Percentiles rank a stretch among this genome's conserved stretches.
Evolutionary conservation across 345 rosid genomes (phyloP).

Genomic region (Corymbia maculata): DNA sequence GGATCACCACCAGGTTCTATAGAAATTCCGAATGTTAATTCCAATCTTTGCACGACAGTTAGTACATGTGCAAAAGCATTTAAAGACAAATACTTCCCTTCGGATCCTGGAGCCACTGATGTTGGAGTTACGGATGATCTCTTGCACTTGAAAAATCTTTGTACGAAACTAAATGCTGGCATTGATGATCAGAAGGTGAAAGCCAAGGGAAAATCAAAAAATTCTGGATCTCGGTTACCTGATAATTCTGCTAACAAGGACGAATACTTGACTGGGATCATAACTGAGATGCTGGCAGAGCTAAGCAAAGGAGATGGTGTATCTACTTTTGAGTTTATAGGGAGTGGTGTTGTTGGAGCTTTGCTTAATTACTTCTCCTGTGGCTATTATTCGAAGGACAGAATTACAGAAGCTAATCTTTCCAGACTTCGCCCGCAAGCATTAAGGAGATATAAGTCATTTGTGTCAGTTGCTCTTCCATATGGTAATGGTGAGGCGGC

Average conservation of each 20-base stretch:
- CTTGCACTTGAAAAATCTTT: slow-evolving; percentile 71
- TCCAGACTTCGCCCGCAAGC: slow-evolving; percentile 84
- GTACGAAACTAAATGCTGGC: slow-evolving; percentile 63
- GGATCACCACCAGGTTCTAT: slow-evolving; percentile 61
- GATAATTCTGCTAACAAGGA: slow-evolving; percentile 67
- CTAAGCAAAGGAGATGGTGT: slow-evolving; percentile 96
- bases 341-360: slow-evolving; percentile 96
- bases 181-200: slow-evolving; percentile 77
- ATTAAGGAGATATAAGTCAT: slow-evolving; percentile 67
- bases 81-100: slow-evolving; percentile 74
- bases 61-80: slow-evolving; percentile 87
- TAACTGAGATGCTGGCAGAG: slow-evolving; percentile 80
- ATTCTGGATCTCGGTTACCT: slow-evolving; percentile 41
- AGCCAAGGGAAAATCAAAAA: slow-evolving; percentile 85
- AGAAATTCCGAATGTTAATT: slow-evolving; percentile 61
- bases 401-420: slow-evolving; percentile 62
- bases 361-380: slow-evolving; percentile 90
- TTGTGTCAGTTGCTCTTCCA: slow-evolving; percentile 75
- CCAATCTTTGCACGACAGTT: slow-evolving; percentile 60
- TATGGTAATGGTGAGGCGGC: slow-evolving; percentile 31
- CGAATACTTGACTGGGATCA: slow-evolving; percentile 67
- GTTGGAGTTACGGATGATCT: slow-evolving; percentile 97
- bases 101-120: slow-evolving; percentile 64
- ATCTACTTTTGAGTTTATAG: slow-evolving; percentile 95
- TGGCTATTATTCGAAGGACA: slow-evolving; percentile 80